Percentiles rank a stretch among this genome's conserved stretches.
Conservation (phyloP, 2,329 filamentous ascomycete genomes). For the Microdochium nivale region DNA sequence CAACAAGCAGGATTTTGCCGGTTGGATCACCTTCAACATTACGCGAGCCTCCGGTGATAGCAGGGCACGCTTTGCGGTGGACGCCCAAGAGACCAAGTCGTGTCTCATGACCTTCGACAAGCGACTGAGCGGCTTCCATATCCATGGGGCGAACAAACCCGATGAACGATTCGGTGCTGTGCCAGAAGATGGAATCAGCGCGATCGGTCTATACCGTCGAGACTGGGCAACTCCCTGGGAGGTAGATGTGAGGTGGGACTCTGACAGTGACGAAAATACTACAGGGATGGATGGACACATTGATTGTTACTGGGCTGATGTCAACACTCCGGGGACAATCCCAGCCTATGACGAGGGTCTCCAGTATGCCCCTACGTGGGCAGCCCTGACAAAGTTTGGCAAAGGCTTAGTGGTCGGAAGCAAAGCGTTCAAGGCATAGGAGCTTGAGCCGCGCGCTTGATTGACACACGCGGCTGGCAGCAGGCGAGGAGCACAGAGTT, state of each 20-base stretch:
- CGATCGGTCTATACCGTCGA: constrained; percentile 74
- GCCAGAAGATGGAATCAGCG: constrained; percentile 52
- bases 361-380: constrained; percentile 73
- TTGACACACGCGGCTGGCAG: no score
- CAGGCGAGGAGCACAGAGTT: no score
- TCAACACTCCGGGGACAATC: constrained; percentile 61
- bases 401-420: constrained; percentile 77
- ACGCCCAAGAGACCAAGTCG: constrained; percentile 66
- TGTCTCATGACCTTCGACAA: constrained; percentile 67
- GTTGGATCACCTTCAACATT: constrained; percentile 61
- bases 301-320: constrained; percentile 82
- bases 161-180: constrained; percentile 58
- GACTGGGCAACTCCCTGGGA: constrained; percentile 71
- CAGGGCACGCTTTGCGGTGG: constrained; percentile 55
- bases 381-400: constrained; percentile 62
- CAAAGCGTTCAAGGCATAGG: constrained; percentile 55
- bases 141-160: constrained; percentile 50
- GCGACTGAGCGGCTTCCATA: constrained; percentile 55
- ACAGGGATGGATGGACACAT: constrained; percentile 51
- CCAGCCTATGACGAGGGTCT: constrained; percentile 76
- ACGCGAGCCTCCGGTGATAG: constrained; percentile 27
- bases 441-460: background rate
- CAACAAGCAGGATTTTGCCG: constrained; percentile 32
- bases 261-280: constrained; percentile 20
- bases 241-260: constrained; percentile 62